Base-by-base conservation (phyloP, 2,329 filamentous ascomycete species). In the Fusarium phyllophilum region DNA sequence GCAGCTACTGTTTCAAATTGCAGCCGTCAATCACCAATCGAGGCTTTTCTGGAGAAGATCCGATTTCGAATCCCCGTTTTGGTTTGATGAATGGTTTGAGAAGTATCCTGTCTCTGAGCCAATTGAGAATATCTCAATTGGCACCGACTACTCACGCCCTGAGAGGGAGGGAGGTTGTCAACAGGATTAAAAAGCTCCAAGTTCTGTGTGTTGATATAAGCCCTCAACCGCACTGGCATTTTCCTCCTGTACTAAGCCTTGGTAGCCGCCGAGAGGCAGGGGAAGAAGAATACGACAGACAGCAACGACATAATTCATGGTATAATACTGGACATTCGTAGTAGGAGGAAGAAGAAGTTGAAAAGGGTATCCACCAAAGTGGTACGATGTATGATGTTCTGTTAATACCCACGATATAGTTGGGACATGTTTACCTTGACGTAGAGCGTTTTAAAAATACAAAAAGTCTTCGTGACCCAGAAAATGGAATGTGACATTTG, bases 51-150 rank as follows among this genome's bases (percentile, higher is more conserved):
- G 59, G 11, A 0, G 0, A 2, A 8, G 26, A 4, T 22, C 33
- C 7, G 17, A 24, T 1, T 42, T 22, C 3, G 3, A 42, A 8
- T 8, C 15, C 13, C 9, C 29, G 5, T 41, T 18, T 31, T 67
- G 66, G 44, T 18, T 20, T 9, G 66, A 73, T 10, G 52, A 39
- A 5, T 73, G 66, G 70, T 59, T 52, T 2, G 44, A 62, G 14
- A 51, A 42, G 6, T 66, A 41, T 3, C 36, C 59, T 4, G 46
- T 61, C 5, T 34, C 42, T 18, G 56, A 44, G 0, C 9, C 57
- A 13, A 44, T 64, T 7, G 45, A 51, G 18, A 29, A 41, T 29
- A 13, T 33, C 22, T 39, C 24, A 5, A 31, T 58, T n/a, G 44
- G 39, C 29, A 22, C 29, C 15, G 45, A 63, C 3, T 69, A 55